A percentile compares a stretch with the other conserved stretches of the same genome.
phyloP scores from a whole-genome alignment of 257 asterid genomes.

The Eucommia ulmoides region DNA sequence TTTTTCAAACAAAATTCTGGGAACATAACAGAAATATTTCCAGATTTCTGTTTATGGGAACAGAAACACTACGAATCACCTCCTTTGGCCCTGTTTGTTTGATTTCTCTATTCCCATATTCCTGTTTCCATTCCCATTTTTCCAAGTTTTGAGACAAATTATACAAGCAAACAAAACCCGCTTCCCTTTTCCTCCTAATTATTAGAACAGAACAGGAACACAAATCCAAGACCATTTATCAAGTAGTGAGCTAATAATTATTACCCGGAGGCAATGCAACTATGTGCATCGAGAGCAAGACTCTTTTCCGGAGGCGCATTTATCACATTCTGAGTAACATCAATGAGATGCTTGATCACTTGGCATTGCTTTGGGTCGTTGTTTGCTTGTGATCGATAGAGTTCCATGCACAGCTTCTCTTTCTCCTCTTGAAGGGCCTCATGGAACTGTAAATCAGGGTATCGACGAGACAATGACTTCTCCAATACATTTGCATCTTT shows the following conservation, averaged over 20 bases:
- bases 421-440: constrained; percentile 15
- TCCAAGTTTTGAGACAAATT: too few species aligned
- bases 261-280: constrained; percentile 7
- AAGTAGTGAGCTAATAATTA: not conserved
- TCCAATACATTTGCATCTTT: constrained; percentile 13
- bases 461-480: constrained; percentile 11
- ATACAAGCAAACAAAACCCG: too few species aligned
- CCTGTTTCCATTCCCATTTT: too few species aligned
- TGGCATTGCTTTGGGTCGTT: constrained; percentile 9
- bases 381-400: constrained; percentile 4
- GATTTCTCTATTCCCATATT: too few species aligned
- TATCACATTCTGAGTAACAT: constrained; percentile 13
- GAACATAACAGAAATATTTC: too few species aligned
- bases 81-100: too few species aligned
- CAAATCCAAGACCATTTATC: not conserved
- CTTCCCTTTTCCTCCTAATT: too few species aligned
- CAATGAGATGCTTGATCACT: constrained; percentile 13
- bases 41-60: too few species aligned
- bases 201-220: not conserved
- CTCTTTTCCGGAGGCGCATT: constrained; percentile 10
- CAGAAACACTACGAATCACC: too few species aligned
- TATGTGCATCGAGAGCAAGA: constrained; percentile 6
- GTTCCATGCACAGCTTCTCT: constrained; percentile 12
- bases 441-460: constrained; percentile 8
- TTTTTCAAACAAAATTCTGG: too few species aligned